phyloP scores from a whole-genome alignment of 768 basidiomycete species.

The Gymnopilus dilepis region DNA sequence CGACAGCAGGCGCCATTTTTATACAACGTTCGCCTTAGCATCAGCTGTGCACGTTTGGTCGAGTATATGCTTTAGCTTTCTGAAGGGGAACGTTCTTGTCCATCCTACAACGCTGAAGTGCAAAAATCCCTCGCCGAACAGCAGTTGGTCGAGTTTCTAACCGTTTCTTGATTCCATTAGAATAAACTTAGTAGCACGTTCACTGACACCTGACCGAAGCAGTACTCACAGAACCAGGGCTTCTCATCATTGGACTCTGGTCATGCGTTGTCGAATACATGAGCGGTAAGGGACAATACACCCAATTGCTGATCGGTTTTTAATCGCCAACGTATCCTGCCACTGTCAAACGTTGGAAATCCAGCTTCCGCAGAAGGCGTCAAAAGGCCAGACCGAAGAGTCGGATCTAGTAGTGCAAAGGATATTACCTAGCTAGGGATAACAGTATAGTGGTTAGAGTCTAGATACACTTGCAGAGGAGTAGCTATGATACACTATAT shows the following conservation, averaged over 20 bases:
- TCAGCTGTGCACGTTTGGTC: too few species aligned
- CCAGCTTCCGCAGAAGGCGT: not conserved
- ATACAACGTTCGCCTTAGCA: constrained; percentile 10
- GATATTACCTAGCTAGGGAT: not conserved
- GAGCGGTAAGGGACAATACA: not conserved
- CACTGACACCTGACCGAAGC: constrained; percentile 1
- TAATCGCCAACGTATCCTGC: not conserved
- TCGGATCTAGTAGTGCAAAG: not conserved
- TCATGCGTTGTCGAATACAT: not conserved
- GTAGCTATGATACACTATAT: constrained; percentile 13
- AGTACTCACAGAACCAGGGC: not conserved
- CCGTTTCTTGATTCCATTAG: too few species aligned
- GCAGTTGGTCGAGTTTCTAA: not conserved
- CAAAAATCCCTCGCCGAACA: too few species aligned
- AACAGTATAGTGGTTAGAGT: constrained; percentile 1
- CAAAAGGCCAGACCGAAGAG: not conserved
- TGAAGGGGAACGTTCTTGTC: too few species aligned
- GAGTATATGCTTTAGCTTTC: too few species aligned
- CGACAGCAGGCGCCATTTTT: constrained; percentile 23
- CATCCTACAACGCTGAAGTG: too few species aligned
- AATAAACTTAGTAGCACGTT: constrained; percentile 1
- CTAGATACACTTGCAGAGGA: constrained; percentile 13
- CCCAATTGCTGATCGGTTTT: not conserved
- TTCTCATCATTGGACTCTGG: not conserved
- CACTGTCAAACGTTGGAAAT: constrained; percentile 4